These are phyloP conservation scores for Rhizomucor miehei DNA, from an alignment of 371 early-diverging fungal genomes.

Conservation along the genomic window DNA sequence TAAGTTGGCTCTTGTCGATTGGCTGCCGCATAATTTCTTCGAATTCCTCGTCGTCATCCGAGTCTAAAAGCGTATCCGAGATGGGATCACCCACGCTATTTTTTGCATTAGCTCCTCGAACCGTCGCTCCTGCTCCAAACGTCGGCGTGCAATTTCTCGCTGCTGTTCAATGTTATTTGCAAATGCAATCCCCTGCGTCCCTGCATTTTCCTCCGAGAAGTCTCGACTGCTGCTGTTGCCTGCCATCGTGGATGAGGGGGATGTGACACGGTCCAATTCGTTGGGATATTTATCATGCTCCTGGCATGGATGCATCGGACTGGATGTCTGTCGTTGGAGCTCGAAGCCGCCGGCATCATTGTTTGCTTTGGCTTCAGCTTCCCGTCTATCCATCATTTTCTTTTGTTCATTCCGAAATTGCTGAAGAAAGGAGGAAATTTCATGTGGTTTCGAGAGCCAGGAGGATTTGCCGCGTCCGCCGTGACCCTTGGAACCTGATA, in stretches of 20 bases:
- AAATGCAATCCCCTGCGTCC: constrained; percentile 35
- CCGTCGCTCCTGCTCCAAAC: constrained; percentile 31
- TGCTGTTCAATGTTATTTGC: constrained; percentile 40
- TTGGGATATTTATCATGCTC: constrained; percentile 1
- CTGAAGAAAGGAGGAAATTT: constrained; percentile 7
- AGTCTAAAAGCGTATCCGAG: constrained; percentile 6
- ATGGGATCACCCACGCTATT: constrained; percentile 5
- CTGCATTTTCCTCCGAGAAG: constrained; percentile 6
- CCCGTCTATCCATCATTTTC: constrained; percentile 7
- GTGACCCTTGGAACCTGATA: constrained; percentile 6
- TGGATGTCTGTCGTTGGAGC: constrained; percentile 4
- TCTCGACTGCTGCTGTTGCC: not conserved
- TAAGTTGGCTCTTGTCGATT: constrained; percentile 40
- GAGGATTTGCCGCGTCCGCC: constrained; percentile 1
- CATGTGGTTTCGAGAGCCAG: constrained; percentile 3
- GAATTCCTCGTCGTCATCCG: constrained; percentile 28
- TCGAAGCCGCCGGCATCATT: not conserved
- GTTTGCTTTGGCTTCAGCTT: constrained; percentile 4
- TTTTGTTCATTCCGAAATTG: constrained; percentile 12
- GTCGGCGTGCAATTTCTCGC: constrained; percentile 33
- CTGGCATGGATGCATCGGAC: constrained; percentile 8
- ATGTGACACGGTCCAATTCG: constrained; percentile 5
- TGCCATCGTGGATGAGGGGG: not conserved
- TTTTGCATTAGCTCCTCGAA: constrained; percentile 29
- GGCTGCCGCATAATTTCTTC: constrained; percentile 36